Evolutionary conservation across 768 basidiomycete genomes (phyloP).

Genomic region (Tylopilus rubrobrunneus): DNA sequence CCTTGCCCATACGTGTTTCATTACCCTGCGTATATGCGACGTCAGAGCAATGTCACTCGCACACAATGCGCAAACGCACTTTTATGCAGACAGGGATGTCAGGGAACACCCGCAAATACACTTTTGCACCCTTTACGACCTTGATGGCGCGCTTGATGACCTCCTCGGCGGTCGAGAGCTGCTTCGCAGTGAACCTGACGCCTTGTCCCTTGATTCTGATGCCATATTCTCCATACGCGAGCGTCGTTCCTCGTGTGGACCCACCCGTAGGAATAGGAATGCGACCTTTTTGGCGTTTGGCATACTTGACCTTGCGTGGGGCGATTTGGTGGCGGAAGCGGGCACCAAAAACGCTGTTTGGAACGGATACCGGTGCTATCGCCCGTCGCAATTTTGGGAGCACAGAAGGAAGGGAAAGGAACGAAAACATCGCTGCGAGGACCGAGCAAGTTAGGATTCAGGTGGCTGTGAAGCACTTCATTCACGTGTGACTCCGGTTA

Average conservation of each 20-base stretch:
- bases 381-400: constrained; percentile 13
- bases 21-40: constrained; percentile 60
- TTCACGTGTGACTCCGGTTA: constrained; percentile 21
- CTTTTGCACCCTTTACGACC: constrained; percentile 80
- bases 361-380: constrained; percentile 6
- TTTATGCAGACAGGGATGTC: constrained; percentile 98
- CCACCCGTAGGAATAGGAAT: constrained; percentile 86
- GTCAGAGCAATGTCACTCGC: background rate
- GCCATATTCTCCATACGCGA: constrained; percentile 91
- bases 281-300: constrained; percentile 88
- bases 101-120: constrained; percentile 88
- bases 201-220: constrained; percentile 84
- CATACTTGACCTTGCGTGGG: constrained; percentile 76
- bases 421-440: constrained; percentile 14
- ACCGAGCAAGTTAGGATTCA: background rate
- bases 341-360: constrained; percentile 18
- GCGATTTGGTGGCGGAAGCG: constrained; percentile 62
- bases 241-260: constrained; percentile 87
- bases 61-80: constrained; percentile 39
- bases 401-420: constrained; percentile 15
- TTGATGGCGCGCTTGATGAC: constrained; percentile 90
- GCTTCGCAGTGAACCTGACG: constrained; percentile 80
- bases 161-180: constrained; percentile 81
- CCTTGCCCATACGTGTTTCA: constrained; percentile 99
- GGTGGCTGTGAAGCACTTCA: background rate